phyloP scores from a whole-genome alignment of 257 asterid species.

The Eucommia ulmoides region DNA sequence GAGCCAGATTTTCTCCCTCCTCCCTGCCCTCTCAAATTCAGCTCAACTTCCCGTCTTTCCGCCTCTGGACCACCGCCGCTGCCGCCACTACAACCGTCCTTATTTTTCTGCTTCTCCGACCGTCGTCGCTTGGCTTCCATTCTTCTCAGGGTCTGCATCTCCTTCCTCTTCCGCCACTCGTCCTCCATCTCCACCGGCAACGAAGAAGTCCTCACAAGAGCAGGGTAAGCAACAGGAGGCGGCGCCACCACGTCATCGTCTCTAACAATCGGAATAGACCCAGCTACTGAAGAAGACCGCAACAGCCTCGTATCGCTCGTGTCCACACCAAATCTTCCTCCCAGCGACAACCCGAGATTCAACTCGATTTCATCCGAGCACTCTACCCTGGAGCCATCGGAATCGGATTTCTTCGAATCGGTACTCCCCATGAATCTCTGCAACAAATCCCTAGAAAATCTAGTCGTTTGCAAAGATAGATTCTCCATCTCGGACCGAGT shows the following conservation, averaged over 20 bases:
- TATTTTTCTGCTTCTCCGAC: conserved; percentile 71
- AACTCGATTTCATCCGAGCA: conserved; percentile 42
- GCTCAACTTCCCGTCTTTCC: conserved; percentile 52
- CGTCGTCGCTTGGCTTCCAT: conserved; percentile 91
- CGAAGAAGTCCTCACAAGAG: conserved; percentile 63
- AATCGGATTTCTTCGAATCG: conserved; percentile 10
- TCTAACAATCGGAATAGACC: conserved; percentile 50
- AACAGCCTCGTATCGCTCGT: conserved; percentile 35
- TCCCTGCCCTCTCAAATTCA: conserved; percentile 42
- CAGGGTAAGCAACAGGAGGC: conserved; percentile 24
- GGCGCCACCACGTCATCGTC: conserved; percentile 39
- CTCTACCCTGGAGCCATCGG: conserved; percentile 17
- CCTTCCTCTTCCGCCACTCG: conserved; percentile 93
- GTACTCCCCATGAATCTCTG: conserved; percentile 73
- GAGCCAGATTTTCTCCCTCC: conserved; percentile 39
- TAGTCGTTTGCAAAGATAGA: conserved; percentile 32
- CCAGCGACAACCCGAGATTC: conserved; percentile 91
- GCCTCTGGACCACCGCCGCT: conserved; percentile 33
- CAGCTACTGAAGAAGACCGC: conserved; percentile 72
- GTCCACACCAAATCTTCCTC: conserved; percentile 91
- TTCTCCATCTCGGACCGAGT: conserved; percentile 45
- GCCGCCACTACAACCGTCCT: conserved; percentile 17
- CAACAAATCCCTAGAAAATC: conserved; percentile 57
- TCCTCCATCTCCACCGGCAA: conserved; percentile 86
- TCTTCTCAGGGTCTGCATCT: conserved; percentile 74